These are phyloP conservation scores for Phytophthora crassamura DNA, from an alignment of 352 stramenopile species.

Conservation along the genomic window DNA sequence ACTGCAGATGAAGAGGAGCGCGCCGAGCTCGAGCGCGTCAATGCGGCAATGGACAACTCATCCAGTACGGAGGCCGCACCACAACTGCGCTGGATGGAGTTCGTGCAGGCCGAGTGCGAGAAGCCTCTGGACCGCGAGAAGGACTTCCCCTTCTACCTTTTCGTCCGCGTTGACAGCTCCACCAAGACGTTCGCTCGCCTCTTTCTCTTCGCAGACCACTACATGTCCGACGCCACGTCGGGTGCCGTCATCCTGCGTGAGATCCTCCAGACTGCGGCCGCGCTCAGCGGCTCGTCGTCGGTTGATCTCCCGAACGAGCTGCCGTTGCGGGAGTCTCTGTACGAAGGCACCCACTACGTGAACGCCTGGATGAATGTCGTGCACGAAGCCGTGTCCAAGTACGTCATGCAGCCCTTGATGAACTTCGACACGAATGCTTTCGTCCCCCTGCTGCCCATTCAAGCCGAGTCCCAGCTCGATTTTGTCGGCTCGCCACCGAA, in stretches of 20 bases:
- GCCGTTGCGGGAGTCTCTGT: conserved; percentile 54
- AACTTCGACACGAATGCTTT: conserved; percentile 67
- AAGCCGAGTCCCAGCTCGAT: conserved; percentile 49
- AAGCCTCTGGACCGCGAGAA: conserved; percentile 52
- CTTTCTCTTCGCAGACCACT: conserved; percentile 62
- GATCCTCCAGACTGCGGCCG: conserved; percentile 42
- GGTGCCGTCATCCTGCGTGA: conserved; percentile 52
- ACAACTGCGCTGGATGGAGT: conserved; percentile 45
- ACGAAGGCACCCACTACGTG: conserved; percentile 64
- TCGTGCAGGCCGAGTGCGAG: conserved; percentile 57
- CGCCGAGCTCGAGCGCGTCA: conserved; percentile 30
- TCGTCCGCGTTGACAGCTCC: conserved; percentile 47
- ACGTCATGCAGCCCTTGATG: conserved; percentile 63
- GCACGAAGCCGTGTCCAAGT: conserved; percentile 68
- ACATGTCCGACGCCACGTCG: conserved; percentile 65
- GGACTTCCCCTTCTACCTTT: conserved; percentile 54
- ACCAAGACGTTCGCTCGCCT: conserved; percentile 50
- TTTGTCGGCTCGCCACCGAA: conserved; percentile 39
- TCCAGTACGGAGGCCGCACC: background rate
- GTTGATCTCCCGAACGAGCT: conserved; percentile 18
- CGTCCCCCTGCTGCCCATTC: conserved; percentile 44
- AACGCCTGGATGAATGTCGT: conserved; percentile 57
- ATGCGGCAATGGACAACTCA: conserved; percentile 19
- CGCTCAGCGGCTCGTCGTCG: conserved; percentile 15
- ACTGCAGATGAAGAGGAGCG: conserved; percentile 35